A percentile compares a stretch with the other conserved stretches of the same genome.
Evolutionary conservation across 2,329 filamentous ascomycete species (phyloP).

Genomic region (Colletotrichum tofieldiae): DNA sequence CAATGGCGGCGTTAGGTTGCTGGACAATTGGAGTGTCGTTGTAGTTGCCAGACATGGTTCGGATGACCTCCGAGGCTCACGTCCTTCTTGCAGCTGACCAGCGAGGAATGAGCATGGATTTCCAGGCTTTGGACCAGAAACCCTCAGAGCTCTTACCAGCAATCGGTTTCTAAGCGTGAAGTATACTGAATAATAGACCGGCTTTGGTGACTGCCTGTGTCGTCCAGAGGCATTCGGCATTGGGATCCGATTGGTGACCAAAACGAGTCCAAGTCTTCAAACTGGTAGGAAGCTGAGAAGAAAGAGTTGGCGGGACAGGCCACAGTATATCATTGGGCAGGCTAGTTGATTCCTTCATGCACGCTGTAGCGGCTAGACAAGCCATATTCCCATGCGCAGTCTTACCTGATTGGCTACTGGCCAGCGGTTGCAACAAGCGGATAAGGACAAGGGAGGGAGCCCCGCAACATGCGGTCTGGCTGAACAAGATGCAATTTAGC

Average conservation of each 20-base stretch:
- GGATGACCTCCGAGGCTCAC: not conserved
- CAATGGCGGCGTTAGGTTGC: not conserved
- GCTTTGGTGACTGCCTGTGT: not conserved
- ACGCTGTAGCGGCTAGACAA: not conserved
- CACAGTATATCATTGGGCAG: conserved; percentile 6
- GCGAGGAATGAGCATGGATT: not conserved
- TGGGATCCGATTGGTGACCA: not conserved
- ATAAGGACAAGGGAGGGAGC: not conserved
- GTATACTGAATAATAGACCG: not conserved
- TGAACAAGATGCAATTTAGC: too few species aligned
- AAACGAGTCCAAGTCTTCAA: not conserved
- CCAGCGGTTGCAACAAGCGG: not conserved
- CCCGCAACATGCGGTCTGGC: not conserved
- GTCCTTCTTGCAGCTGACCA: not conserved
- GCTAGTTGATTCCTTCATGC: not conserved
- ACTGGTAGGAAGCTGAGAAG: not conserved
- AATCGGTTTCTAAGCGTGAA: not conserved
- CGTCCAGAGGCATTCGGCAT: not conserved
- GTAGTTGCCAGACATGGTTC: conserved; percentile 1
- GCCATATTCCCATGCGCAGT: not conserved
- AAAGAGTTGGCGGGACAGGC: not conserved
- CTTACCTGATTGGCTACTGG: not conserved
- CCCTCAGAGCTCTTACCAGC: not conserved
- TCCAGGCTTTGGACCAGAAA: not conserved
- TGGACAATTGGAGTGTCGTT: not conserved